Evolutionary conservation across 2,329 filamentous ascomycete genomes (phyloP), one percentile per base, ranked within the genome.

Genomic region (Talaromyces sp.): DNA sequence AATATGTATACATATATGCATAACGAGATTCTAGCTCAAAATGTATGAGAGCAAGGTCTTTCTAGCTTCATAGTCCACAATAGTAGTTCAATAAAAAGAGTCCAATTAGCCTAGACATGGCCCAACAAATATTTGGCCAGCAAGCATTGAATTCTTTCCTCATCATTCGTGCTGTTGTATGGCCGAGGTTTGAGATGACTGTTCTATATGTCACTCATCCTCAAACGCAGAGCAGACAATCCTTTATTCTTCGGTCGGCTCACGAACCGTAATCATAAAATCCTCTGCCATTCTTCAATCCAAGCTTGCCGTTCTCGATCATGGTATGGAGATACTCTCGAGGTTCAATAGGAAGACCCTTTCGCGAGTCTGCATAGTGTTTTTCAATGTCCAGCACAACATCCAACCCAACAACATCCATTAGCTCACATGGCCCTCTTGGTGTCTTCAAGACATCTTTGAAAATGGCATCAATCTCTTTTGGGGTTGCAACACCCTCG

Each of bases 371-470:
- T 6, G 77, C 71, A 66, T 80, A 80, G 67, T 79, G 76, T 3
- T 76, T 71, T 67, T 80, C 78, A 63, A 80, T 80, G 47, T 76
- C 73, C 14, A 73, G 69, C 0, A 81, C 75, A 2, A 78, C 77
- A 67, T 80, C 78, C 27, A 81, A 58, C 0, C 78, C 79, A 24
- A 79, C 77, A 3, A 74, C 70, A 64, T 80, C 78, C 78, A 81
- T 80, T 65, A 75, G 72, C 56, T 75, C 76, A 68, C 75, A 80
- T 0, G 76, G 76, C 0, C 78, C 78, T 39, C 73, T 74, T 8
- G 72, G 69, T 0, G 73, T 74, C 37, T 76, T 75, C 13, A 79
- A 68, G 24, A 78, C 73, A 27, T 74, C 70, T 49, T 76, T 76
- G 70, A 75, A 80, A 7, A 79, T 74, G 0, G 67, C 66, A 67